A percentile compares a stretch with the other conserved stretches of the same genome.
Conservation (phyloP, 2,329 filamentous ascomycete genomes). For the Atkinsonella hypoxylon region DNA sequence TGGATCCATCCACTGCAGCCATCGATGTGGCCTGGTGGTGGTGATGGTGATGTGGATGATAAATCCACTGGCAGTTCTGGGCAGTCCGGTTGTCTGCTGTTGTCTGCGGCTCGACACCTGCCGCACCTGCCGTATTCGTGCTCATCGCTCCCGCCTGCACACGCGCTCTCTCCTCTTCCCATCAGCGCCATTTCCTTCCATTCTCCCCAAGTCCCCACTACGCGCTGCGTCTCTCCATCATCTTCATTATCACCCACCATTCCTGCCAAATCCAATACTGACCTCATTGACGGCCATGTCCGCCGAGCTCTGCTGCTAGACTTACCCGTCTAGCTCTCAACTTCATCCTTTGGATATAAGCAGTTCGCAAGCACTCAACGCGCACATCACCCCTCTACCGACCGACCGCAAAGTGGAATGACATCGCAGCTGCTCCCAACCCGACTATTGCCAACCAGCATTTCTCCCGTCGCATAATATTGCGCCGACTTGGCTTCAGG, state of each 20-base stretch:
- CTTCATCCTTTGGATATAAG: slow-evolving; percentile 10
- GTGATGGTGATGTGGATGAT: too few relatives aligned
- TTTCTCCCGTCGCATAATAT: background rate
- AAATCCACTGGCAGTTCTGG: too few relatives aligned
- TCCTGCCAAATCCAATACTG: background rate
- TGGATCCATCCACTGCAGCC: too few relatives aligned
- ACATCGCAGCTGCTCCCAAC: slow-evolving; percentile 2
- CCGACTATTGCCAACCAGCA: background rate
- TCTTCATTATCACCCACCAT: background rate
- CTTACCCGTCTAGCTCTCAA: slow-evolving; percentile 12
- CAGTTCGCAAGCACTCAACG: slow-evolving; percentile 7
- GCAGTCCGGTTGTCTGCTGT: too few relatives aligned
- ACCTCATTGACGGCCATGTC: slow-evolving; percentile 11
- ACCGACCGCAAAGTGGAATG: background rate
- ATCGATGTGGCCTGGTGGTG: too few relatives aligned
- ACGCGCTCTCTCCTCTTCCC: background rate
- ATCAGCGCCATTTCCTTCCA: background rate
- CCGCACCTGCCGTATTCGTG: too few relatives aligned
- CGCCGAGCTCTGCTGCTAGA: slow-evolving; percentile 13
- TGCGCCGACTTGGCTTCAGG: slow-evolving; percentile 2
- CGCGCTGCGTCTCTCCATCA: slow-evolving; percentile 7
- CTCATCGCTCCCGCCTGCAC: too few relatives aligned
- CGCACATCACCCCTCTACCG: background rate
- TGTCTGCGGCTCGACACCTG: too few relatives aligned
- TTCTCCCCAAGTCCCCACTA: background rate